Percentiles rank a stretch among this genome's conserved stretches.
Evolutionary conservation across 352 stramenopile species (phyloP).

Genomic region (Blastocystis sp.): DNA sequence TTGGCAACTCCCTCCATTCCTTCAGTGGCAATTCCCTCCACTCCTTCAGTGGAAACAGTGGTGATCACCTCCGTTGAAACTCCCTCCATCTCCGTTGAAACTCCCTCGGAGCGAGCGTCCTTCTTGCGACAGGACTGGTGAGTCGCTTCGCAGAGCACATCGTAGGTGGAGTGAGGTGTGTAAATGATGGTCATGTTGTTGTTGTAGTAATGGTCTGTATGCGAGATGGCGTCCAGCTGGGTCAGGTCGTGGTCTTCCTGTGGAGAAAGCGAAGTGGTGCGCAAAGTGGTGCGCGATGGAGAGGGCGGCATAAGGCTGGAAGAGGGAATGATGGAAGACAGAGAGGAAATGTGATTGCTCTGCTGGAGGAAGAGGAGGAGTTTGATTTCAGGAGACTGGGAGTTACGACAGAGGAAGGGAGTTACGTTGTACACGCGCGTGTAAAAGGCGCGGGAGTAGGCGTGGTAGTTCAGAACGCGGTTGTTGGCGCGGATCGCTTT

Average conservation of each 20-base stretch:
- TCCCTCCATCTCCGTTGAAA: background rate
- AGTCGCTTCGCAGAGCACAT: constrained; percentile 55
- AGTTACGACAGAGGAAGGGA: background rate
- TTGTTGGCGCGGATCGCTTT: constrained; percentile 47
- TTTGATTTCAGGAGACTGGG: constrained; percentile 23
- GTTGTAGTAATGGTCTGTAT: constrained; percentile 62
- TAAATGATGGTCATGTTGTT: constrained; percentile 50
- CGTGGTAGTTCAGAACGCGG: constrained; percentile 7
- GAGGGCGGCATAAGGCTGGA: background rate
- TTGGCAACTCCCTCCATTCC: background rate
- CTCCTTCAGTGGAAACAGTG: background rate
- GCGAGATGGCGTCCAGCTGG: constrained; percentile 4
- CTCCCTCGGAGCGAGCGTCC: background rate
- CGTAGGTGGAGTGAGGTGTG: constrained; percentile 2
- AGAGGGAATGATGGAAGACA: background rate
- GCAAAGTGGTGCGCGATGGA: background rate
- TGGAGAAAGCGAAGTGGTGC: background rate
- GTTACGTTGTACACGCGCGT: background rate
- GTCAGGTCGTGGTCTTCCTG: constrained; percentile 3
- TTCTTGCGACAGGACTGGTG: constrained; percentile 26
- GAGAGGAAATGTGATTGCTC: background rate
- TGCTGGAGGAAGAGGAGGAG: constrained; percentile 36
- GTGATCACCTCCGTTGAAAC: background rate
- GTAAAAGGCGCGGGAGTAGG: constrained; percentile 52
- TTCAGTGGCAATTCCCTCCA: background rate